A percentile compares a stretch with the other conserved stretches of the same genome.
phyloP scores from a whole-genome alignment of 768 basidiomycete genomes.

The Suillus decipiens region DNA sequence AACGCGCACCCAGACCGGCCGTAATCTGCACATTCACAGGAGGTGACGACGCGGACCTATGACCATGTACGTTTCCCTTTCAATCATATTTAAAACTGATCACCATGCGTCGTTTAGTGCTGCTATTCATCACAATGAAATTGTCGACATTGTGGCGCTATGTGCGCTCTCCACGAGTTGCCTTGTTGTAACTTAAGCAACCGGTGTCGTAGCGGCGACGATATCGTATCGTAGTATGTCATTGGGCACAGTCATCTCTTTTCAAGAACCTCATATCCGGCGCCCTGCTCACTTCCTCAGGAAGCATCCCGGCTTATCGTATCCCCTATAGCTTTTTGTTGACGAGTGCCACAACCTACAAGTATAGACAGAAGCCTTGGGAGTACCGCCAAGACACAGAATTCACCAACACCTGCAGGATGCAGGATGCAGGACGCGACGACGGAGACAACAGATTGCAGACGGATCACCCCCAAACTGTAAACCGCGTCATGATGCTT shows the following conservation, averaged over 20 bases:
- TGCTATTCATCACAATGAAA: conserved; percentile 70
- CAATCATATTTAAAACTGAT: not conserved
- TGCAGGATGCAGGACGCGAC: too few species aligned
- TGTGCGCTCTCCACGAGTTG: conserved; percentile 29
- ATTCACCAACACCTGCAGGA: too few species aligned
- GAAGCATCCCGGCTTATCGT: conserved; percentile 72
- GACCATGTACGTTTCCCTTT: conserved; percentile 48
- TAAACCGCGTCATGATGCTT: too few species aligned
- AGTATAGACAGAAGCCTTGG: too few species aligned
- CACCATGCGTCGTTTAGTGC: conserved; percentile 37
- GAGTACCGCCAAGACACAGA: too few species aligned
- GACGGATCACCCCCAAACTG: too few species aligned
- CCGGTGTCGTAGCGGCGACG: conserved; percentile 42
- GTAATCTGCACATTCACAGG: conserved; percentile 40
- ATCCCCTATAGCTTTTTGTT: conserved; percentile 45
- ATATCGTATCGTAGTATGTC: conserved; percentile 61
- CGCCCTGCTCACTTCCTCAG: conserved; percentile 57
- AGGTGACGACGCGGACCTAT: conserved; percentile 59
- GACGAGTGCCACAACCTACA: too few species aligned
- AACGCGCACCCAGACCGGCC: too few species aligned
- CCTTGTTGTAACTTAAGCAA: not conserved
- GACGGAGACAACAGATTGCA: too few species aligned
- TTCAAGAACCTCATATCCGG: conserved; percentile 59
- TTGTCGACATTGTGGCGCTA: conserved; percentile 55
- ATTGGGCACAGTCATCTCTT: conserved; percentile 72